A percentile compares a stretch with the other conserved stretches of the same genome.
Conservation (phyloP, 2,329 filamentous ascomycete genomes). For the Talaromyces atroroseus region DNA sequence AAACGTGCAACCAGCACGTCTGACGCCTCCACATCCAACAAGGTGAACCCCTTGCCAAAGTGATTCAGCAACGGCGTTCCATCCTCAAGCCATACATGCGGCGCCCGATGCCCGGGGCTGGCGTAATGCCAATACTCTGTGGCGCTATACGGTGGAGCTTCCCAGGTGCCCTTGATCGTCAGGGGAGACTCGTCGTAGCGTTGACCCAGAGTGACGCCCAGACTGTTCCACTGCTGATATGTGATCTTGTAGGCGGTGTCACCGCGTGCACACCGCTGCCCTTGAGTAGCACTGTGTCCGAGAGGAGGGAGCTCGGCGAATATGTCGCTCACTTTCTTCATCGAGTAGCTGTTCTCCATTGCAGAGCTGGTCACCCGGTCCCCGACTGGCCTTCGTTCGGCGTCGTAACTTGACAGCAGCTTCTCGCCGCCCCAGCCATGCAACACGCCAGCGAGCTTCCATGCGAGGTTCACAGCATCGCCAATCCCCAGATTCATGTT, state of each 20-base stretch:
- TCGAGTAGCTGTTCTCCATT: slow-evolving; percentile 3
- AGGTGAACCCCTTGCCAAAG: neutral
- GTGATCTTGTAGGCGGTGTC: neutral
- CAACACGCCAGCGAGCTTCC: slow-evolving; percentile 28
- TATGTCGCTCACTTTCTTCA: neutral
- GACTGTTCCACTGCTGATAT: slow-evolving; percentile 2
- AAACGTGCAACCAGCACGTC: neutral
- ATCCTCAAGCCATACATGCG: slow-evolving; percentile 3
- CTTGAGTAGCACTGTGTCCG: neutral
- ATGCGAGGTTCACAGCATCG: slow-evolving; percentile 33
- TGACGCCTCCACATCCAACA: slow-evolving; percentile 1
- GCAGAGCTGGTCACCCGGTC: slow-evolving; percentile 9
- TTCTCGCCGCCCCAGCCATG: slow-evolving; percentile 20
- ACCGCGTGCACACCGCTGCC: neutral
- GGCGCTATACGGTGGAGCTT: neutral
- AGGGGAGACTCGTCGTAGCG: neutral
- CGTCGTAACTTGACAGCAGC: slow-evolving; percentile 24
- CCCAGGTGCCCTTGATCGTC: neutral
- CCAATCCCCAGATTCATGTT: slow-evolving; percentile 35
- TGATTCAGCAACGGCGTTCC: neutral
- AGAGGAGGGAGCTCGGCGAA: neutral
- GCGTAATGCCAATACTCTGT: neutral
- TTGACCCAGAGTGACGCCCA: neutral
- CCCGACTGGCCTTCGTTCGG: slow-evolving; percentile 25
- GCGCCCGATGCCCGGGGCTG: slow-evolving; percentile 4